Evolutionary conservation across 2,329 filamentous ascomycete genomes (phyloP).

Genomic region (Fusarium newnesense): DNA sequence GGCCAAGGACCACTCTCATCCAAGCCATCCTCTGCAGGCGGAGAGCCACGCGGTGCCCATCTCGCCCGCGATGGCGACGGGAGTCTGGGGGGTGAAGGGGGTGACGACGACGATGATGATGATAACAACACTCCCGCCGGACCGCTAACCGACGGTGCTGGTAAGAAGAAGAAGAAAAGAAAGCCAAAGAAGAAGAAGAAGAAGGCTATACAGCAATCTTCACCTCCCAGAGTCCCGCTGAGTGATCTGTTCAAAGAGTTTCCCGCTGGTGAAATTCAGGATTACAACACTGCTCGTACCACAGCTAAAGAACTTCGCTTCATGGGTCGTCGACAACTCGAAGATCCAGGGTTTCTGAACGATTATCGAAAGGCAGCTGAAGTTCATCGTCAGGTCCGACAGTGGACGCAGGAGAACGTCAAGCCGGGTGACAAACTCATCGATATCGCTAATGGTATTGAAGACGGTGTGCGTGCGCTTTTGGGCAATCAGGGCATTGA

Average conservation of each 20-base stretch:
- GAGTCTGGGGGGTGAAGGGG: constrained; percentile 48
- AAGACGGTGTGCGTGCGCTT: constrained; percentile 79
- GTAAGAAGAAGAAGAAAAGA: constrained; percentile 44
- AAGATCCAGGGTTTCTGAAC: constrained; percentile 66
- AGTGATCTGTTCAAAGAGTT: constrained; percentile 47
- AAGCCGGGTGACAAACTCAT: constrained; percentile 81
- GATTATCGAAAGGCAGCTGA: constrained; percentile 85
- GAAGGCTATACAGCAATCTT: constrained; percentile 42
- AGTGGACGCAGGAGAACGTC: constrained; percentile 81
- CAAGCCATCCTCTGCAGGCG: constrained; percentile 44
- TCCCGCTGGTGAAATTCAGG: constrained; percentile 43
- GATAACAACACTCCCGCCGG: constrained; percentile 41
- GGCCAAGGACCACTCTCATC: constrained; percentile 34
- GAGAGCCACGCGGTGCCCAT: constrained; percentile 55
- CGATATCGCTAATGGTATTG: constrained; percentile 83
- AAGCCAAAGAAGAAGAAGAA: constrained; percentile 45
- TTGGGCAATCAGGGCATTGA: constrained; percentile 78
- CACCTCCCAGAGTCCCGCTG: constrained; percentile 48
- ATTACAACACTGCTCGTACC: constrained; percentile 42
- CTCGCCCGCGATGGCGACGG: constrained; percentile 56
- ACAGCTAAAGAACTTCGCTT: constrained; percentile 43
- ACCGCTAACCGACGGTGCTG: constrained; percentile 26
- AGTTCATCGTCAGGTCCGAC: constrained; percentile 81
- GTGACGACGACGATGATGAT: constrained; percentile 45
- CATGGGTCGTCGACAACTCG: constrained; percentile 35